Evolutionary conservation across 805 yeast species (phyloP), one percentile per base, ranked within the genome.

Genomic region (Candida maris): DNA sequence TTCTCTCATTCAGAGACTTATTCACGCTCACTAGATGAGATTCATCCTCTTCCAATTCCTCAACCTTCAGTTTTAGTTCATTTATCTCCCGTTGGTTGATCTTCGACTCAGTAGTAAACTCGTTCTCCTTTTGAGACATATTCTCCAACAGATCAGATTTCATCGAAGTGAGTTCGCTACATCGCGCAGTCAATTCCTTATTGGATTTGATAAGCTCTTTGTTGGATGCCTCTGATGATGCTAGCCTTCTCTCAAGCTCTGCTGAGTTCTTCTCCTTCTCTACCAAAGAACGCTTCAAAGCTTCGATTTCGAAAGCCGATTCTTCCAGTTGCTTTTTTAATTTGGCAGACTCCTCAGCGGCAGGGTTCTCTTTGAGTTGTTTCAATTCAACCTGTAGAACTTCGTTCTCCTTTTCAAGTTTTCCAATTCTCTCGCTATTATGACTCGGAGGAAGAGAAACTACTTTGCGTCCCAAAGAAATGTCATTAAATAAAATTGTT

Each of bases 131-230:
- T 21, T 79, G 71, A 1, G 82, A 63, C 77, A 85, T 70, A 49
- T 81, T 83, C 14, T 80, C 84, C 10, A 81, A 56, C 16, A 85
- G 59, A 46, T 83, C 88, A 20, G 70, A 65, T 51, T 82, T 83
- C 67, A 78, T 69, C 4, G 52, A 39, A 34, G 51, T 55, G 38
- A 66, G 42, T 35, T 61, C 58, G 4, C 23, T 24, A 18, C 50
- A 45, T n/a, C 35, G n/a, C 6, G 33, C 16, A 9, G 40, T 44
- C 24, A 49, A 28, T 14, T 44, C 25, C 21, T 35, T 39, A 28
- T 45, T 50, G 13, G 46, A 25, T 15, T 27, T 33, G 2, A 31
- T 29, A 27, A 41, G 20, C 20, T 34, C 17, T n/a, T 30, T 35
- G 32, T 42, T 48, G n/a, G 44, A 21, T 5, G 9, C 14, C n/a